Evolutionary conservation across 768 basidiomycete genomes (phyloP).

Genomic region (Lentinus brumalis): DNA sequence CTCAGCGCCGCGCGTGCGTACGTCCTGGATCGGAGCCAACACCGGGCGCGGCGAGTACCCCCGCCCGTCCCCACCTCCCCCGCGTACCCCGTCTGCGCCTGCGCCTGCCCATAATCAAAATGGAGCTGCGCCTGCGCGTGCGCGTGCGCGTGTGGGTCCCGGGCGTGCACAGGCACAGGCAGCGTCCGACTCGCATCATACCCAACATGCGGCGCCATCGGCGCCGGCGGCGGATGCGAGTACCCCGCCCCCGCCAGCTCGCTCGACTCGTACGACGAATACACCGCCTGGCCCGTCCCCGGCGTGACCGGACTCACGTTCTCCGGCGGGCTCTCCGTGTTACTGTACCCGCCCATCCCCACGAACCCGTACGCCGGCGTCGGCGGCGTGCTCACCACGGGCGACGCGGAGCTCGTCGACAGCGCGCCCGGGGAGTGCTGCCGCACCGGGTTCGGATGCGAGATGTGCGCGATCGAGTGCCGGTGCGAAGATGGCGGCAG

Average conservation of each 20-base stretch:
- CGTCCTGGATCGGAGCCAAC: conserved; percentile 26
- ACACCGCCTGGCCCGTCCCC: background rate
- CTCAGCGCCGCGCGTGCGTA: conserved; percentile 10
- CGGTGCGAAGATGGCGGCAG: conserved; percentile 9
- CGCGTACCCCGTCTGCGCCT: background rate
- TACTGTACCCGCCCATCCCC: background rate
- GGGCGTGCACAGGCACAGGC: conserved; percentile 7
- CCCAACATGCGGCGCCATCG: conserved; percentile 1
- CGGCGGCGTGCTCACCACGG: conserved; percentile 14
- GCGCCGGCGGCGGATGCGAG: conserved; percentile 11
- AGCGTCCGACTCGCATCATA: conserved; percentile 7
- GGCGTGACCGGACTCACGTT: conserved; percentile 8
- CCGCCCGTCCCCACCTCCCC: background rate
- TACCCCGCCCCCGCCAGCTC: conserved; percentile 19
- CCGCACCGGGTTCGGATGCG: conserved; percentile 18
- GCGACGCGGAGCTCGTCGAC: conserved; percentile 6
- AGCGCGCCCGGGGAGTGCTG: conserved; percentile 6
- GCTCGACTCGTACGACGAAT: conserved; percentile 17
- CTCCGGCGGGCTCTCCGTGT: conserved; percentile 8
- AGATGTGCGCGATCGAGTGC: conserved; percentile 24
- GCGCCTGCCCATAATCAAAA: conserved; percentile 6
- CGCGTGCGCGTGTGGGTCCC: background rate
- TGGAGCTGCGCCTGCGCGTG: background rate
- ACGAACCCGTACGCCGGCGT: conserved; percentile 14
- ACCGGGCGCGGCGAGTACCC: conserved; percentile 18